Evolutionary conservation across 768 basidiomycete species (phyloP).

Genomic region (Agaricus subrufescens): DNA sequence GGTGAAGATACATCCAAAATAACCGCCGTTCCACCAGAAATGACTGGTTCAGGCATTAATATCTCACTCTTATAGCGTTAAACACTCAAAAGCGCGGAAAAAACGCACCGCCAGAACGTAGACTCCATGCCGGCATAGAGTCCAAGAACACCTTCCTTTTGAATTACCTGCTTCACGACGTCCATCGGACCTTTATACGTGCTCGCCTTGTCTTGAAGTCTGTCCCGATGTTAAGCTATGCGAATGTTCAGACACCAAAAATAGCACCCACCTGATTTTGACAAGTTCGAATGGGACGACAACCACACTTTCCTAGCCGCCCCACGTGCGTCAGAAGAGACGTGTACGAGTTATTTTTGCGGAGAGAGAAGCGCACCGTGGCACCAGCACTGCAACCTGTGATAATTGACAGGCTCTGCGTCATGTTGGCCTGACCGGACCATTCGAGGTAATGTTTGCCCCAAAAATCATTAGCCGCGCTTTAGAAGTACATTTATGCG

Average conservation of each 20-base stretch:
- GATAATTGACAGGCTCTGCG: constrained; percentile 76
- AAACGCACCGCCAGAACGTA: constrained; percentile 87
- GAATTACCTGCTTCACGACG: constrained; percentile 76
- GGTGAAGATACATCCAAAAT: constrained; percentile 91
- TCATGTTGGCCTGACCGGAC: constrained; percentile 80
- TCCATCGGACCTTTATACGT: constrained; percentile 91
- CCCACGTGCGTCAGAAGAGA: background rate
- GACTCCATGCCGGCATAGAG: constrained; percentile 95
- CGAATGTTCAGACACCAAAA: background rate
- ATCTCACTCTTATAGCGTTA: constrained; percentile 3
- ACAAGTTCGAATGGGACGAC: constrained; percentile 97
- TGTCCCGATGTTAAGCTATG: constrained; percentile 17
- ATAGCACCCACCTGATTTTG: constrained; percentile 63
- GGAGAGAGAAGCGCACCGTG: constrained; percentile 38
- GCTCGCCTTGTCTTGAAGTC: constrained; percentile 89
- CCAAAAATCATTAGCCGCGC: constrained; percentile 92
- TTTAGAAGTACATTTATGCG: constrained; percentile 3
- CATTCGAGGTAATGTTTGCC: constrained; percentile 68
- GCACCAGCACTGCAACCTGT: constrained; percentile 96
- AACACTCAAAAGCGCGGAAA: background rate
- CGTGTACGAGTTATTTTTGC: background rate
- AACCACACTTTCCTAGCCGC: constrained; percentile 72
- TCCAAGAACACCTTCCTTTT: constrained; percentile 76
- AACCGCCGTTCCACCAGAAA: constrained; percentile 92
- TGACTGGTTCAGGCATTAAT: constrained; percentile 41